These are phyloP conservation scores for Excoecaria cochinchinensis DNA, from an alignment of 345 rosid species.

Conservation along the genomic window DNA sequence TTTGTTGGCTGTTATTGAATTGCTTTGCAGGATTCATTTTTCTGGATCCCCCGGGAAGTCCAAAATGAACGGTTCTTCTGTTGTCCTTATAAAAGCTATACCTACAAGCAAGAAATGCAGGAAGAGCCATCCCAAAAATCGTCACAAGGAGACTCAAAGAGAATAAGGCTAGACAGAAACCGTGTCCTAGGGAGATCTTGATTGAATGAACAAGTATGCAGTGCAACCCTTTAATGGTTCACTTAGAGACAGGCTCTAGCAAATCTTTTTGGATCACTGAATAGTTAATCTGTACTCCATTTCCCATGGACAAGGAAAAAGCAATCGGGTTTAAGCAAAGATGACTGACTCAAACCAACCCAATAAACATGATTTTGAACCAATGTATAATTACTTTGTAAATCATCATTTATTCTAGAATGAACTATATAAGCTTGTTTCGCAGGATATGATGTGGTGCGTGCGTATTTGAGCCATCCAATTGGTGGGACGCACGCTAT, in stretches of 20 bases:
- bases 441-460: too few species aligned
- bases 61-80: conserved; percentile 45
- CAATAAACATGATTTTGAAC: conserved; percentile 11
- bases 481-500: too few species aligned
- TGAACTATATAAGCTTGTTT: not conserved
- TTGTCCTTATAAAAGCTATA: conserved; percentile 35
- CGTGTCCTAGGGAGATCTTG: not conserved
- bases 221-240: not conserved
- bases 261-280: not conserved
- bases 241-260: not conserved
- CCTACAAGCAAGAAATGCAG: conserved; percentile 42
- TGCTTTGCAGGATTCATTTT: conserved; percentile 25
- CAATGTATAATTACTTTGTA: not conserved
- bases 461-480: too few species aligned
- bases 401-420: not conserved
- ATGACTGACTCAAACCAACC: conserved; percentile 2
- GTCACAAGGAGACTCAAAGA: conserved; percentile 25
- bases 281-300: conserved; percentile 5
- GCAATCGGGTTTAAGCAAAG: not conserved
- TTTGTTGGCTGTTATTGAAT: too few species aligned
- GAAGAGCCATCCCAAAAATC: conserved; percentile 25
- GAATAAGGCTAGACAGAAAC: conserved; percentile 14
- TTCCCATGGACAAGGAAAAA: not conserved
- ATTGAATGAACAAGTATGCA: not conserved
- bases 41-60: conserved; percentile 46